Evolutionary conservation across 306 rosid species (phyloP).

Genomic region (Macrotyloma uniflorum): DNA sequence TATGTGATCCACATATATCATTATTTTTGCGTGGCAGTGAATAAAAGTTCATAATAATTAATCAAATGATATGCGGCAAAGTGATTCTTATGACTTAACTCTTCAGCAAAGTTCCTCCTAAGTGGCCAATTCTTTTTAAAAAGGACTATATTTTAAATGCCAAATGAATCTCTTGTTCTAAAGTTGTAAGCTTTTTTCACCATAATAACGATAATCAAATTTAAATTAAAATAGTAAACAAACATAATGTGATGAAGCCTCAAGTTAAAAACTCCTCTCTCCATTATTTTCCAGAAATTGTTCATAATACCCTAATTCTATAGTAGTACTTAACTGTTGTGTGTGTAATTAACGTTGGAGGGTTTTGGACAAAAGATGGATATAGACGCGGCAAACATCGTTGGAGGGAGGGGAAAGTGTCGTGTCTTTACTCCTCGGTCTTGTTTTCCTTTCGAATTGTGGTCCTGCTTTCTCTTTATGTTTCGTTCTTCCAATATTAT

Average conservation of each 20-base stretch:
- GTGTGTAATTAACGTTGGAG: not conserved
- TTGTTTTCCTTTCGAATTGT: not conserved
- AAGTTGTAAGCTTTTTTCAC: too few species aligned
- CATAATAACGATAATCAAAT: too few species aligned
- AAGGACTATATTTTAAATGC: too few species aligned
- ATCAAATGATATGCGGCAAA: not conserved
- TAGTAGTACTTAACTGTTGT: too few species aligned
- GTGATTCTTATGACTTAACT: conserved; percentile 18
- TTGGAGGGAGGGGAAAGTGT: not conserved
- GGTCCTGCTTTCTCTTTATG: not conserved
- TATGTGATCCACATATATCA: not conserved
- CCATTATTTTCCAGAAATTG: too few species aligned
- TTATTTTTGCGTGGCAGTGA: not conserved
- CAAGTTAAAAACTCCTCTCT: too few species aligned
- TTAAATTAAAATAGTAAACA: too few species aligned
- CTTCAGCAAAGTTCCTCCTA: conserved; percentile 12
- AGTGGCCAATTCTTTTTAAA: not conserved
- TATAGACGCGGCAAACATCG: conserved; percentile 11
- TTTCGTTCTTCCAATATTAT: conserved; percentile 6
- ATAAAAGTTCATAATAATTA: not conserved
- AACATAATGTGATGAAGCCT: too few species aligned
- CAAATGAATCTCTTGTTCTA: too few species aligned
- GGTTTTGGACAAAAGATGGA: not conserved
- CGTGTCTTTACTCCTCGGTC: not conserved
- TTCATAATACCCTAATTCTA: too few species aligned